These are phyloP conservation scores for Mortierella sp. DNA, from an alignment of 371 early-diverging fungal genomes.

Conservation along the genomic window DNA sequence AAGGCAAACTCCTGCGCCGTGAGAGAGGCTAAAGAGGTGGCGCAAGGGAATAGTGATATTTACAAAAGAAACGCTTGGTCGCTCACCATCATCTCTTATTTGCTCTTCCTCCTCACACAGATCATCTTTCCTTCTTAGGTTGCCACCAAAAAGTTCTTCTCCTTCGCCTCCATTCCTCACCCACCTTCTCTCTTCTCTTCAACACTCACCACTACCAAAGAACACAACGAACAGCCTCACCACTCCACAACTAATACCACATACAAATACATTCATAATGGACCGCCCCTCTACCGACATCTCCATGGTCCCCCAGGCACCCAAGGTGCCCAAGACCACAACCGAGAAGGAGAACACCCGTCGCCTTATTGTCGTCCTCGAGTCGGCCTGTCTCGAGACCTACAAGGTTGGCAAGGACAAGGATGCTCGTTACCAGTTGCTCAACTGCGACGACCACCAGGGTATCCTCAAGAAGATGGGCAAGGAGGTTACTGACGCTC, in stretches of 20 bases:
- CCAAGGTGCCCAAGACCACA: conserved; percentile 83
- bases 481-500: conserved; percentile 85
- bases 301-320: conserved; percentile 80
- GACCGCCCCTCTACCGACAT: conserved; percentile 61
- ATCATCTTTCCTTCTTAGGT: background rate
- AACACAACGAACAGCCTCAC: background rate
- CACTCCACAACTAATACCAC: background rate
- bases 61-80: background rate
- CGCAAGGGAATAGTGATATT: background rate
- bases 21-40: background rate
- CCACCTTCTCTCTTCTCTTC: background rate
- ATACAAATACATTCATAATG: conserved; percentile 20
- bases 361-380: conserved; percentile 95
- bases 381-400: conserved; percentile 94
- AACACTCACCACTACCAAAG: background rate
- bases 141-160: background rate
- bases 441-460: conserved; percentile 98
- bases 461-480: conserved; percentile 89
- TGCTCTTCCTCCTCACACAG: background rate
- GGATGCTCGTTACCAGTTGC: conserved; percentile 91
- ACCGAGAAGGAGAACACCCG: conserved; percentile 83
- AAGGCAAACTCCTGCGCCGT: background rate
- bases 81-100: conserved; percentile 1
- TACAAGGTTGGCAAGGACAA: conserved; percentile 94
- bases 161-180: background rate